Evolutionary conservation across 2,329 filamentous ascomycete species (phyloP), one percentile per base, ranked within the genome.

Genomic region (Colletotrichum sp.): DNA sequence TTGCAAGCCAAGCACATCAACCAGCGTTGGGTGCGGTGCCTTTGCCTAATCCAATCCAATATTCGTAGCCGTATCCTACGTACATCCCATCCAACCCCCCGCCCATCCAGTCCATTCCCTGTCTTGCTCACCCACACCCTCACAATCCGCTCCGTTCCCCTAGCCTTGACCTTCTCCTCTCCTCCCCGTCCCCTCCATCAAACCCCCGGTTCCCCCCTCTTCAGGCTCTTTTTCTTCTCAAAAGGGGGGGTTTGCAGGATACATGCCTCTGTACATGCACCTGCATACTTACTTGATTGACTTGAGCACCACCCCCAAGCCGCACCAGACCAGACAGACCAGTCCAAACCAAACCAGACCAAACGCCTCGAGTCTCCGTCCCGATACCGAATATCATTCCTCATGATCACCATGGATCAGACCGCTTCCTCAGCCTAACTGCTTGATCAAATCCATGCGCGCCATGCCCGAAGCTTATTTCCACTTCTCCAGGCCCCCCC

Each of bases 381-480:
- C 55, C 55, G 39, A 72, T 68, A 75, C 39, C 55, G 30, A 68
- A 61, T 43, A 66, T 28, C 34, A 28, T 21, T 43, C 34, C 61
- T 63, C 30, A 16, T 59, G 39, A 68, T 48, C 32, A 57, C 32
- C 69, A 68, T 68, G 69, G 63, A 73, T 75, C 73, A 75, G 69
- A 68, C 69, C 73, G 64, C 57, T 68, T 16, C 64, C 69, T 72
- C 70, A 65, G 73, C 69, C 69, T 68, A 52, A 63, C 64, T 57
- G 26, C 57, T 73, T 32, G 21, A 68, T 68, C 70, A 60, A 60
- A 59, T 57, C 69, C 73, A 65, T 75, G 57, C 69, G 64, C 73
- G 26, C 73, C 57, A 68, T 73, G 71, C 64, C 73, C 63, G 64
- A 75, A 75, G 69, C 73, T 75, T 75, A 73, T 73, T 59, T 72